Conservation (phyloP, 2,329 filamentous ascomycete species). For the Fusarium piperis region DNA sequence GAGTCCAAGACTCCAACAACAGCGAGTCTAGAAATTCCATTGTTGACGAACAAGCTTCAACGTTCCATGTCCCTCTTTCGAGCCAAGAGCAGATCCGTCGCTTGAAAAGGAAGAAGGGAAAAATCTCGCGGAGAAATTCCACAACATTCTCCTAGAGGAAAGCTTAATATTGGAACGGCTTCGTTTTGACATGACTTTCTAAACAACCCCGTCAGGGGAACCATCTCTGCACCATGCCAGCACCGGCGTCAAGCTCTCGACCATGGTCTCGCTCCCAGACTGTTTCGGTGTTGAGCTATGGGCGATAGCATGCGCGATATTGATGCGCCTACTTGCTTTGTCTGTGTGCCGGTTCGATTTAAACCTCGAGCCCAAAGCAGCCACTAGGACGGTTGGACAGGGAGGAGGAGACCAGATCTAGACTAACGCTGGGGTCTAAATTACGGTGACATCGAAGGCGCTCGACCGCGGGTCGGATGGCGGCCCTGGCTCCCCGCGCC, state of each 20-base stretch:
- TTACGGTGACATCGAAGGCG: not conserved
- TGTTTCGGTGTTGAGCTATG: not conserved
- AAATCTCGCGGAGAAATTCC: not conserved
- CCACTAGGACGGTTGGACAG: not conserved
- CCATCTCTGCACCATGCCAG: not conserved
- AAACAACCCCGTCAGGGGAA: not conserved
- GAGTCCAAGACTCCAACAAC: slow-evolving; percentile 45
- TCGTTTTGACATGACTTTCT: not conserved
- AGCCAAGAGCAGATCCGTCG: not conserved
- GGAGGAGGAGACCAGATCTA: not conserved
- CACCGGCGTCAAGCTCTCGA: not conserved
- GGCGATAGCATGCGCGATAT: not conserved
- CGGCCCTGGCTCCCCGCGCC: slow-evolving; percentile 4
- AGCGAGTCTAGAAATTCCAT: slow-evolving; percentile 43
- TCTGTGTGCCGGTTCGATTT: not conserved
- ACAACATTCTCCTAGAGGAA: not conserved
- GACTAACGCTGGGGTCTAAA: not conserved
- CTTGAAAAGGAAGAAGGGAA: not conserved
- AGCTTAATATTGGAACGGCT: not conserved
- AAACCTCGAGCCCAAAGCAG: not conserved
- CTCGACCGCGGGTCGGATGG: not conserved
- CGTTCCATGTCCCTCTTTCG: not conserved
- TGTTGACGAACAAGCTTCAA: not conserved
- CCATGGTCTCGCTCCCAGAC: not conserved
- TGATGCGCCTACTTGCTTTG: not conserved